Evolutionary conservation across 1,139 yeast genomes (phyloP), one percentile per base, ranked within the genome.

Genomic region (Pneumocystis jirovecii): DNA sequence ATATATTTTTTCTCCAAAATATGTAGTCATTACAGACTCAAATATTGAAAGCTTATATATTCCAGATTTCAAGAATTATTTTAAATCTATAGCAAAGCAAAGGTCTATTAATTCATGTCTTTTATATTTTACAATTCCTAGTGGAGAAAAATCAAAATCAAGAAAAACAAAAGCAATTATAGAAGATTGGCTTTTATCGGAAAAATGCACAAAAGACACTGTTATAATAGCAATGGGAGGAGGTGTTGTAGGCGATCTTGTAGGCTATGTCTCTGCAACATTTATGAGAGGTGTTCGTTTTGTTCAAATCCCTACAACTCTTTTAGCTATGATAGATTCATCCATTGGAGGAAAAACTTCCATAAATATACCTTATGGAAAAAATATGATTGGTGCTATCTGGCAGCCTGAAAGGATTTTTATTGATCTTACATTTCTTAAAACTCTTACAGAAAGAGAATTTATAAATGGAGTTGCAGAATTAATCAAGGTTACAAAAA

Each of bases 301-400:
- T 68, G 85, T 90, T 61, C 99, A 95, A 76, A 82, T 95, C 56
- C 99, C 99, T 64, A 93, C 98, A 3, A 87, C 96, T 62, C 79
- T 95, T 70, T 80, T 95, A 70, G 86, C 98, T 8, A 95, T 95
- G 99, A 98, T 95, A 29, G 99, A 95, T 76, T 90, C 97, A 3
- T 88, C 97, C 2, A 91, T 95, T 70, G 99, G 99, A 66, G 99
- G 99, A 63, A 95, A 95, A 75, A 95, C 98, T 50, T 98, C 98
- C 60, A 93, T 95, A 68, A 98, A 95, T 74, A 91, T 97, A n/a
- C 96, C 97, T 1, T 77, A 86, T 70, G 98, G 99, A 63, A 95
- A 95, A 80, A 95, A 95, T 78, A 85, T 95, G 70, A 83, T 95
- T 70, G 99, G 99, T 69, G 95, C 98, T 0, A 95, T 95, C 77